A percentile compares a stretch with the other conserved stretches of the same genome.
These are phyloP conservation scores for Elsinoe perseae DNA, from an alignment of 2,329 filamentous ascomycete species.

Conservation along the genomic window DNA sequence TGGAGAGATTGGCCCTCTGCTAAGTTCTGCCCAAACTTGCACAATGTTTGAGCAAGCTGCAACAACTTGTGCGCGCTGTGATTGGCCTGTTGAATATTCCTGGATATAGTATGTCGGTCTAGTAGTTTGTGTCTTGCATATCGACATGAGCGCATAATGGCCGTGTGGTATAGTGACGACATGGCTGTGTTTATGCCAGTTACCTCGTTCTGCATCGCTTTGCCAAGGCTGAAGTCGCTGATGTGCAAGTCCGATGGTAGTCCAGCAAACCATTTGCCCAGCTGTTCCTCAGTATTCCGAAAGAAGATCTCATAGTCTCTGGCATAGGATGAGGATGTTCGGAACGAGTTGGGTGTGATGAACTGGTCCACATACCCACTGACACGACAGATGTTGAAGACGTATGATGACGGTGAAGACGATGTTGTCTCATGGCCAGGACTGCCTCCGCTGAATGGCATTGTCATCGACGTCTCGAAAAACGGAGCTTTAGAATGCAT, in stretches of 20 bases:
- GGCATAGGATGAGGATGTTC: slow-evolving; percentile 37
- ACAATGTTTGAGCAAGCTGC: slow-evolving; percentile 39
- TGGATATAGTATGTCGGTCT: slow-evolving; percentile 34
- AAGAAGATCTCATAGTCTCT: slow-evolving; percentile 46
- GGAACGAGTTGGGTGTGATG: slow-evolving; percentile 47
- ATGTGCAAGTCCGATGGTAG: slow-evolving; percentile 51
- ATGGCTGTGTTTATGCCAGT: slow-evolving; percentile 55
- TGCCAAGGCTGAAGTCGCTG: slow-evolving; percentile 50
- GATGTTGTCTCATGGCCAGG: not conserved
- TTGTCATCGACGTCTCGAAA: slow-evolving; percentile 34
- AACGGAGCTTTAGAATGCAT: slow-evolving; percentile 50
- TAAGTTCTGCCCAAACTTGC: slow-evolving; percentile 21
- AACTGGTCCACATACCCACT: slow-evolving; percentile 59
- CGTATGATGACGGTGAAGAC: slow-evolving; percentile 15
- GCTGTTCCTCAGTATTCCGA: slow-evolving; percentile 42
- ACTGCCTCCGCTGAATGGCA: not conserved
- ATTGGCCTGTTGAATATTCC: slow-evolving; percentile 43
- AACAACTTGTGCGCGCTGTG: slow-evolving; percentile 49
- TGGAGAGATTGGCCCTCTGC: slow-evolving; percentile 14
- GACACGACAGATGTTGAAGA: slow-evolving; percentile 40
- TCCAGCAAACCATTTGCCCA: slow-evolving; percentile 52
- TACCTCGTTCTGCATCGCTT: slow-evolving; percentile 46
- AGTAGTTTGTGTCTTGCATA: slow-evolving; percentile 44
- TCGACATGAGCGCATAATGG: slow-evolving; percentile 58
- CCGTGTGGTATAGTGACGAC: slow-evolving; percentile 59